Evolutionary conservation across 2,329 filamentous ascomycete species (phyloP).

Genomic region (Cadophora malorum): DNA sequence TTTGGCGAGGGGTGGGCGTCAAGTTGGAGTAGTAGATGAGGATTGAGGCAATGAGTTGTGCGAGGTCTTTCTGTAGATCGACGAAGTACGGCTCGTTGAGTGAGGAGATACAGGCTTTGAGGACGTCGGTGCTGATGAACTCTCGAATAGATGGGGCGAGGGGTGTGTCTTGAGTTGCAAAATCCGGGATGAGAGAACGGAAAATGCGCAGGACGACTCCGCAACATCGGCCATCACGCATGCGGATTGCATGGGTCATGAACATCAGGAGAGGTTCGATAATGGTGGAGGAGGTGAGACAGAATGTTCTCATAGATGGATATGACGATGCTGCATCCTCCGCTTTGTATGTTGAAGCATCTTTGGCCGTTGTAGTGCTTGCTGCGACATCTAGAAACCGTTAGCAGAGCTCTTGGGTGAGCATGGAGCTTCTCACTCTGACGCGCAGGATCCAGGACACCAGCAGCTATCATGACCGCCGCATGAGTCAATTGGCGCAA

Average conservation of each 20-base stretch:
- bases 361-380: conserved; percentile 35
- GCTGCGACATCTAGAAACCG: conserved; percentile 31
- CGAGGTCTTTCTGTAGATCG: conserved; percentile 91
- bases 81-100: conserved; percentile 97
- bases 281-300: conserved; percentile 77
- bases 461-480: conserved; percentile 88
- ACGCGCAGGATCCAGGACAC: conserved; percentile 79
- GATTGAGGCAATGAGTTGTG: conserved; percentile 84
- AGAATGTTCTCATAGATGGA: conserved; percentile 78
- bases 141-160: conserved; percentile 74
- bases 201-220: conserved; percentile 86
- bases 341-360: conserved; percentile 40
- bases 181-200: conserved; percentile 82
- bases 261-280: conserved; percentile 91
- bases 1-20: conserved; percentile 72
- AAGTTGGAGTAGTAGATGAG: conserved; percentile 75
- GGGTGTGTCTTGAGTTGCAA: conserved; percentile 57
- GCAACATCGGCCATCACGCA: conserved; percentile 89
- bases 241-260: conserved; percentile 86
- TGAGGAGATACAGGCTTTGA: conserved; percentile 88
- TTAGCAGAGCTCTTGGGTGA: conserved; percentile 17
- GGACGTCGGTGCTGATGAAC: conserved; percentile 86
- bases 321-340: conserved; percentile 35
- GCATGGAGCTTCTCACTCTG: conserved; percentile 55
- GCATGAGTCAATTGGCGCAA: conserved; percentile 91